A percentile compares a stretch with the other conserved stretches of the same genome.
phyloP scores from a whole-genome alignment of 176 grass and related monocot species.

The Phoenix roebelenii region DNA sequence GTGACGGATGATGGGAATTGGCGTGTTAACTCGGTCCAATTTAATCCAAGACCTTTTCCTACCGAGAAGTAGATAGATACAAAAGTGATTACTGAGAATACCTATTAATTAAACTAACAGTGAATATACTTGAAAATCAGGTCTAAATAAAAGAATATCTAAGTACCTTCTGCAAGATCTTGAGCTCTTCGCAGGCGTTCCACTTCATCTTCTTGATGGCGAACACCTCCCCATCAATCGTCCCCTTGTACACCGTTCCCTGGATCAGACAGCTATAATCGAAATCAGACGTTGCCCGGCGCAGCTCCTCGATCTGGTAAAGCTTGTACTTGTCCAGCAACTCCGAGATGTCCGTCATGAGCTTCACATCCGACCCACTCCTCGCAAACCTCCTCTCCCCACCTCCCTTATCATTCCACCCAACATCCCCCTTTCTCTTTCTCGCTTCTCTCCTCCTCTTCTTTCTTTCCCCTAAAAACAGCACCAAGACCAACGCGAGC shows the following conservation, averaged over 20 bases:
- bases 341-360: conserved; percentile 69
- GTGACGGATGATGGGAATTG: no score
- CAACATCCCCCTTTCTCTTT: conserved; percentile 14
- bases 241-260: conserved; percentile 85
- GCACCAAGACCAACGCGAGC: conserved; percentile 41
- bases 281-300: conserved; percentile 46
- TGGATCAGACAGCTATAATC: conserved; percentile 45
- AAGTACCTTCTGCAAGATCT: conserved; percentile 87
- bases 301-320: conserved; percentile 68
- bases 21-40: no score
- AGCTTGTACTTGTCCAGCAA: conserved; percentile 96
- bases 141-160: no score
- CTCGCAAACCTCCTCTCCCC: conserved; percentile 23
- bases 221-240: conserved; percentile 61
- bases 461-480: background rate
- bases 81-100: no score
- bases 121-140: no score
- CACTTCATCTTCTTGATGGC: conserved; percentile 98
- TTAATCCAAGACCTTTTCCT: no score
- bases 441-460: conserved; percentile 15
- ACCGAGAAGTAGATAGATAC: no score
- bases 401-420: background rate
- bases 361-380: conserved; percentile 5
- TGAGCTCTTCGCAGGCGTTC: conserved; percentile 95
- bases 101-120: no score